Base-by-base conservation (phyloP, 208 protist species). In the Crithidia acanthocephali region DNA sequence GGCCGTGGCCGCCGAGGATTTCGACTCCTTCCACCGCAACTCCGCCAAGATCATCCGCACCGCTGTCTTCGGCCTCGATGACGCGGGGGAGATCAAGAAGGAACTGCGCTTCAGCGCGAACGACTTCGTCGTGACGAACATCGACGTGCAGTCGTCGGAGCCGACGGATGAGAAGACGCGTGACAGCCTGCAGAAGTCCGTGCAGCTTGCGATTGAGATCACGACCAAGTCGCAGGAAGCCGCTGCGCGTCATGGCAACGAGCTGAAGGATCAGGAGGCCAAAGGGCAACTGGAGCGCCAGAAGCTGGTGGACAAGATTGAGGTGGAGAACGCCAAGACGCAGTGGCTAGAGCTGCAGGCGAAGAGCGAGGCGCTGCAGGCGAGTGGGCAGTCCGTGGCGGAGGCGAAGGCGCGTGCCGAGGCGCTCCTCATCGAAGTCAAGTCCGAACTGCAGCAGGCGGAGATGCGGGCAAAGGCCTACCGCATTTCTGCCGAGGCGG, bases 141-240 rank as follows among this genome's bases (percentile, higher is more conserved):
- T 99, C 47, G 97, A 99, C 66, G 86, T 99, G 30, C 96, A 98
- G 81, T 90, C 82, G 7, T 92, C 95, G 8, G 93, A 98, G 76
- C 97, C 97, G 40, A 97, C 96, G 25, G 95, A 98, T 69, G 84
- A 90, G 48, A 89, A 96, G 78, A 98, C 97, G 42, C 84, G 92
- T 7, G 94, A 98, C 63, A 97, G 94, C 22, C 78, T 99, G 52
- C 95, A 98, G 74, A 98, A 99, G 83, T 98, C 95, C 1, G 98
- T 99, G 58, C 97, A 99, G 86, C 88, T 98, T 1, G 98, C 98
- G 27, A 99, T 99, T 81, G 95, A 99, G 80, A 99, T 99, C 66
- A 99, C 96, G 1, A 99, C 98, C 62, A 98, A 98, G 73, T 98
- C 97, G 20, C 97, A 98, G 79, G 97, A 98, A 57, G 92, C 94